phyloP scores from a whole-genome alignment of 1,284 basidiomycete species.

The Sporisorium sorghi region DNA sequence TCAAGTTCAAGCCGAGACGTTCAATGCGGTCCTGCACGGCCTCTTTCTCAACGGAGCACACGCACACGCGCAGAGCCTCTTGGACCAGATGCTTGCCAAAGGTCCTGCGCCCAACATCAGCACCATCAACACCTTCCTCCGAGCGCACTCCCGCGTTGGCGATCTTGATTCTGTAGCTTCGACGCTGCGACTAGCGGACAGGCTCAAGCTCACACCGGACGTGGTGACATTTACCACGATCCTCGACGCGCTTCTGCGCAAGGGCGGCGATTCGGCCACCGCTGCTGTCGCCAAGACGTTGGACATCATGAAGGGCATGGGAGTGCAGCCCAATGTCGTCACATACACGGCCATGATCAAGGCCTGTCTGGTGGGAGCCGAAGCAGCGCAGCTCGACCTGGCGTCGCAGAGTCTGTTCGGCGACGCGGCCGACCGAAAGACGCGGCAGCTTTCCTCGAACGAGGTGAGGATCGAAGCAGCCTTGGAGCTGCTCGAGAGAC shows the following conservation, averaged over 20 bases:
- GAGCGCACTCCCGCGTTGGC: constrained; percentile 44
- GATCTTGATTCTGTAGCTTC: constrained; percentile 42
- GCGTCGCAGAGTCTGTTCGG: constrained; percentile 25
- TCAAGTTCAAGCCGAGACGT: constrained; percentile 49
- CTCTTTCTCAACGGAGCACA: constrained; percentile 31
- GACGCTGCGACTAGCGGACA: constrained; percentile 42
- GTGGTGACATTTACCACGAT: constrained; percentile 63
- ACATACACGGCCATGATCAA: constrained; percentile 66
- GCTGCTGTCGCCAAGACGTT: constrained; percentile 45
- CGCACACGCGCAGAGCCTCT: constrained; percentile 34
- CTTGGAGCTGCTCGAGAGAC: constrained; percentile 54
- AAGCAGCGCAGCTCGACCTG: constrained; percentile 32
- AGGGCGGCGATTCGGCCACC: constrained; percentile 38
- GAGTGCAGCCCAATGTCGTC: constrained; percentile 53
- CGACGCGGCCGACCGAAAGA: constrained; percentile 2
- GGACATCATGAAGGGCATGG: constrained; percentile 52
- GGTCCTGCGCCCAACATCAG: constrained; percentile 54
- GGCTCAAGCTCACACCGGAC: constrained; percentile 49
- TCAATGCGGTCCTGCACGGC: constrained; percentile 58
- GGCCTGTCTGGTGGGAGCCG: constrained; percentile 47
- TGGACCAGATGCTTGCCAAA: constrained; percentile 50
- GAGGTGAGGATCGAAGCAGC: constrained; percentile 50
- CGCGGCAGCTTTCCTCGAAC: background rate
- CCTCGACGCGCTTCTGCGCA: constrained; percentile 58
- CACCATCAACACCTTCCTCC: constrained; percentile 61